A percentile compares a stretch with the other conserved stretches of the same genome.
phyloP scores from a whole-genome alignment of 2,329 filamentous ascomycete species.

The Xylaria arbuscula region DNA sequence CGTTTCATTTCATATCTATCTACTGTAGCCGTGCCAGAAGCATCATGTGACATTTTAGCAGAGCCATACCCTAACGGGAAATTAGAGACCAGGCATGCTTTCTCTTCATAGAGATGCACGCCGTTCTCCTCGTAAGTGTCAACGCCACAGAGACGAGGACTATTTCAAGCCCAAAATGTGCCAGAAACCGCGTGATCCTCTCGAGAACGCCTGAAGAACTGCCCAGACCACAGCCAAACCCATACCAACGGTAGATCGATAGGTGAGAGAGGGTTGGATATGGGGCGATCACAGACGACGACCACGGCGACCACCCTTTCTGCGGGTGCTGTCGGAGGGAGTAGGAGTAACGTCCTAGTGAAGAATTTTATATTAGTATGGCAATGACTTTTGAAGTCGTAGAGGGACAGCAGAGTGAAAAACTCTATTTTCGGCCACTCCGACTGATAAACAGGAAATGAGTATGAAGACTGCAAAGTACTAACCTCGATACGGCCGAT shows the following conservation, averaged over 20 bases:
- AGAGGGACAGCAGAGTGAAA: not conserved
- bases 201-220: slow-evolving; percentile 47
- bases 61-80: slow-evolving; percentile 43
- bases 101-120: slow-evolving; percentile 57
- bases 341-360: slow-evolving; percentile 91
- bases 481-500: slow-evolving; percentile 89
- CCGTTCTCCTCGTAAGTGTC: slow-evolving; percentile 81
- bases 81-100: slow-evolving; percentile 51
- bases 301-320: slow-evolving; percentile 99
- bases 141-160: slow-evolving; percentile 64
- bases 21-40: slow-evolving; percentile 50
- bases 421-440: not conserved
- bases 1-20: slow-evolving; percentile 48
- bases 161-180: slow-evolving; percentile 59
- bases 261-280: slow-evolving; percentile 34
- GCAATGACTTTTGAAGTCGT: not conserved
- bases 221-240: slow-evolving; percentile 50
- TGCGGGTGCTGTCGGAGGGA: slow-evolving; percentile 98
- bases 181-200: slow-evolving; percentile 43
- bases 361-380: slow-evolving; percentile 10
- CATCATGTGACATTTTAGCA: slow-evolving; percentile 50
- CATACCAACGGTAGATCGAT: slow-evolving; percentile 47
- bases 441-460: not conserved
- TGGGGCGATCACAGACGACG: slow-evolving; percentile 88
- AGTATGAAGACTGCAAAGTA: not conserved